Evolutionary conservation across 768 basidiomycete species (phyloP).

Genomic region (Lentinus brumalis): DNA sequence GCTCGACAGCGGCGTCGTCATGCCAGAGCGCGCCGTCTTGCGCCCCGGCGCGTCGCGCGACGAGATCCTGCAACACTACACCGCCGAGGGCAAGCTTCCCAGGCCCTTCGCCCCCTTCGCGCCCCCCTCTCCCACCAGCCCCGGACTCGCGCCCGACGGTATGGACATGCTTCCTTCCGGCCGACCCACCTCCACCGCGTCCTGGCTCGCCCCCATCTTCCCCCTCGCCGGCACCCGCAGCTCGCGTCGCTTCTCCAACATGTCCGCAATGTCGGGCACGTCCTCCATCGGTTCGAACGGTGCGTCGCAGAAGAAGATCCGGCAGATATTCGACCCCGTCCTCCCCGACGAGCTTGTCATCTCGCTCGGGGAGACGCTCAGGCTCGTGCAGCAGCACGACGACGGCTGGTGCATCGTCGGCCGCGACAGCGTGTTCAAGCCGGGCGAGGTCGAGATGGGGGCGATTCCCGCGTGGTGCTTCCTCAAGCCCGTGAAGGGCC

Average conservation of each 20-base stretch:
- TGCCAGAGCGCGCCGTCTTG: slow-evolving; percentile 53
- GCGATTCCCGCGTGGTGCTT: slow-evolving; percentile 81
- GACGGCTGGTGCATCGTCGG: slow-evolving; percentile 83
- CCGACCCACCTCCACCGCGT: slow-evolving; percentile 22
- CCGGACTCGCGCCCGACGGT: neutral
- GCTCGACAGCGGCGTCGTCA: slow-evolving; percentile 47
- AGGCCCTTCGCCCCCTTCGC: slow-evolving; percentile 43
- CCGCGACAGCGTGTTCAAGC: slow-evolving; percentile 42
- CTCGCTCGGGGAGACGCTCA: slow-evolving; percentile 58
- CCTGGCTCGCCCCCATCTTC: slow-evolving; percentile 17
- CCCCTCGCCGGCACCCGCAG: slow-evolving; percentile 9
- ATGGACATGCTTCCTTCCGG: neutral
- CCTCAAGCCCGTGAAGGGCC: slow-evolving; percentile 59
- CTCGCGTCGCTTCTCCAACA: slow-evolving; percentile 17
- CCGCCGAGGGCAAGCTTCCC: slow-evolving; percentile 44
- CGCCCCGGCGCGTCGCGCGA: slow-evolving; percentile 39
- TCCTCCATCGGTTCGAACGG: slow-evolving; percentile 12
- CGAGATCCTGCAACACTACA: slow-evolving; percentile 47
- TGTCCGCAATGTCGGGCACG: slow-evolving; percentile 24
- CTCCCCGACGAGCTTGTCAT: slow-evolving; percentile 75
- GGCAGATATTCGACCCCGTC: slow-evolving; percentile 66
- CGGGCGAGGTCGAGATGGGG: slow-evolving; percentile 61
- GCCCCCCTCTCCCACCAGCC: slow-evolving; percentile 22
- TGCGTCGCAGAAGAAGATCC: slow-evolving; percentile 45
- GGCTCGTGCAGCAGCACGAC: slow-evolving; percentile 66